These are phyloP conservation scores for Lentinula lateritia DNA, from an alignment of 768 basidiomycete genomes.

Conservation along the genomic window DNA sequence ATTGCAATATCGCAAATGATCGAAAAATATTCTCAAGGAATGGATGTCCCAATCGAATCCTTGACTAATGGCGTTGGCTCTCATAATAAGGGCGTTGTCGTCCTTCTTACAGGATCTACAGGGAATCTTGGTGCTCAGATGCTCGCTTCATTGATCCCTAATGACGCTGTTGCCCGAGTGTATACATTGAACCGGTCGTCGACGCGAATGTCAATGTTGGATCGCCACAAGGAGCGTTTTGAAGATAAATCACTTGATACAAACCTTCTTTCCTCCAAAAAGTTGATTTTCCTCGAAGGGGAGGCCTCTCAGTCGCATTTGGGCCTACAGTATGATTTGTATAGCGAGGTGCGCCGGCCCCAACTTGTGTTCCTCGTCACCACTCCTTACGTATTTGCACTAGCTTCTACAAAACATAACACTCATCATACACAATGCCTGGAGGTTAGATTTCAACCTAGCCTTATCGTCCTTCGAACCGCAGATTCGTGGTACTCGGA, in stretches of 20 bases:
- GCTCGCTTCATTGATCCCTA: conserved; percentile 21
- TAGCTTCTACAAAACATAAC: conserved; percentile 25
- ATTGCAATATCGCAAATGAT: conserved; percentile 31
- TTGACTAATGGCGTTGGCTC: background rate
- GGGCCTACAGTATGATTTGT: conserved; percentile 13
- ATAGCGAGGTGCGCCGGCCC: conserved; percentile 14
- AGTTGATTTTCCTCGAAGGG: conserved; percentile 3
- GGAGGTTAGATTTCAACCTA: conserved; percentile 35
- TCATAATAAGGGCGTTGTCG: conserved; percentile 14
- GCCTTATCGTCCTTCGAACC: conserved; percentile 44
- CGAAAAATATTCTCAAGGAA: conserved; percentile 25
- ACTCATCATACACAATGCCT: conserved; percentile 31
- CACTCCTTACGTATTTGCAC: background rate
- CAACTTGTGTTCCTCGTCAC: conserved; percentile 3
- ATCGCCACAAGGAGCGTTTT: conserved; percentile 19
- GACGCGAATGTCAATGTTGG: conserved; percentile 1
- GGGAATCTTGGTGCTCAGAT: conserved; percentile 35
- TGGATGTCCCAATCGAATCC: background rate
- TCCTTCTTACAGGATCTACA: conserved; percentile 35
- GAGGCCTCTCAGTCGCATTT: conserved; percentile 22
- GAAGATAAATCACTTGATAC: background rate
- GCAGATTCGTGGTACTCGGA: conserved; percentile 41
- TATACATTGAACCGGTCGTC: conserved; percentile 11
- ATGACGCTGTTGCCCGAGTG: conserved; percentile 11
- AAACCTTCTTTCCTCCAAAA: background rate